These are phyloP conservation scores for Nephelium lappaceum DNA, from an alignment of 345 rosid genomes.

Conservation along the genomic window DNA sequence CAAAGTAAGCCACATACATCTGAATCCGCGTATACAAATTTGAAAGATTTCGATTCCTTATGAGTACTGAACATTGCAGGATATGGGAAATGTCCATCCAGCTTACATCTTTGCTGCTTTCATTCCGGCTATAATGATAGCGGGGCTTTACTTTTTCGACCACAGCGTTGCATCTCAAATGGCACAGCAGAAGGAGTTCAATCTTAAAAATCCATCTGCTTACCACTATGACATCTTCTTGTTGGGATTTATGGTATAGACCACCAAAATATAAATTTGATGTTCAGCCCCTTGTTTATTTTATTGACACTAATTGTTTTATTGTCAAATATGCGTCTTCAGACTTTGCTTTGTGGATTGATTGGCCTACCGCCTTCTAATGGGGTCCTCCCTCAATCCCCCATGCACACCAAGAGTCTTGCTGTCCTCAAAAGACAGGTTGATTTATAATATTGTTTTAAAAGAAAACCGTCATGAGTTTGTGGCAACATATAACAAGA, in stretches of 20 bases:
- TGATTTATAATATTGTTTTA: constrained; percentile 1
- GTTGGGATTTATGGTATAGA: constrained; percentile 66
- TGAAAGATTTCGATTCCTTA: not conserved
- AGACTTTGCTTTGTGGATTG: constrained; percentile 87
- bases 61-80: constrained; percentile 40
- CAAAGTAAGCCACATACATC: constrained; percentile 40
- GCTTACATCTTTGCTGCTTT: constrained; percentile 67
- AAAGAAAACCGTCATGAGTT: not conserved
- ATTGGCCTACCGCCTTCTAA: constrained; percentile 83
- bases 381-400: constrained; percentile 94
- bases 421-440: constrained; percentile 78
- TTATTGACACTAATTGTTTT: not conserved
- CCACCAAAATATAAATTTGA: not conserved
- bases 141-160: constrained; percentile 84
- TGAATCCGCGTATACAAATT: not conserved
- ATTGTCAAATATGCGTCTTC: constrained; percentile 12
- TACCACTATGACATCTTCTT: constrained; percentile 78
- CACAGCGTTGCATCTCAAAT: constrained; percentile 85
- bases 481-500: not conserved
- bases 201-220: constrained; percentile 79
- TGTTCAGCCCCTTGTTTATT: not conserved
- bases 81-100: constrained; percentile 70
- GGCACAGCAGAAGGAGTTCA: constrained; percentile 86
- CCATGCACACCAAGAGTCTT: constrained; percentile 92
- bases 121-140: constrained; percentile 79